Evolutionary conservation across 306 rosid species (phyloP).

Genomic region (Quercus cerris): DNA sequence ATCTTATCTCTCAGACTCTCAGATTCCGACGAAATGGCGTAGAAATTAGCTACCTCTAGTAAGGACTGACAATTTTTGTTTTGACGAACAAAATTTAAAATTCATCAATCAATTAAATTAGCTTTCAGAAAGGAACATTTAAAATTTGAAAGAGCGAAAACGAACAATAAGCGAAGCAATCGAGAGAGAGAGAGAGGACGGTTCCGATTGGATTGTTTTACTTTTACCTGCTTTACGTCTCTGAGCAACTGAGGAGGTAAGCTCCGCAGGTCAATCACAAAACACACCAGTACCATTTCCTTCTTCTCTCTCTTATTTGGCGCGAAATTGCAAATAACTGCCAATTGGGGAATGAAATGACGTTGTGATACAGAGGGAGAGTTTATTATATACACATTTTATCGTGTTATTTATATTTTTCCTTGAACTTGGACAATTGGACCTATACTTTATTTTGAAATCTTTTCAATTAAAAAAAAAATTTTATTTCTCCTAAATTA

Average conservation of each 20-base stretch:
- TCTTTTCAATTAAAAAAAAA: no score
- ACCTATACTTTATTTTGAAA: no score
- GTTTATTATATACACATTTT: no score
- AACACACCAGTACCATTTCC: constrained; percentile 67
- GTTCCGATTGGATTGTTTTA: constrained; percentile 8
- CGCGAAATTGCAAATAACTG: constrained; percentile 21
- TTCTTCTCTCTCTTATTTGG: constrained; percentile 23
- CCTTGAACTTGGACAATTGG: no score
- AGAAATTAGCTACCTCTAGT: constrained; percentile 74
- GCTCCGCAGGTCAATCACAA: constrained; percentile 66
- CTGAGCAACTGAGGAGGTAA: constrained; percentile 54
- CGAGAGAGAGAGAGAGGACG: neutral
- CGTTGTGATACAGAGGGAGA: no score
- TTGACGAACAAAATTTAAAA: constrained; percentile 19
- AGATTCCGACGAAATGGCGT: constrained; percentile 40
- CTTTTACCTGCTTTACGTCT: constrained; percentile 57
- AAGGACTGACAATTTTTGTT: constrained; percentile 43
- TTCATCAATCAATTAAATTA: neutral
- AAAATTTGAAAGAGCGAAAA: neutral
- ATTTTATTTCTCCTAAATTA: no score
- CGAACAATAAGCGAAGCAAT: neutral
- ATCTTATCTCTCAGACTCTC: constrained; percentile 45
- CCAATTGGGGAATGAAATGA: no score
- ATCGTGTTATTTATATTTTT: no score
- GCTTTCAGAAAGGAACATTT: neutral